These are phyloP conservation scores for Salvia sclarea DNA, from an alignment of 305 asterid species.

Conservation along the genomic window DNA sequence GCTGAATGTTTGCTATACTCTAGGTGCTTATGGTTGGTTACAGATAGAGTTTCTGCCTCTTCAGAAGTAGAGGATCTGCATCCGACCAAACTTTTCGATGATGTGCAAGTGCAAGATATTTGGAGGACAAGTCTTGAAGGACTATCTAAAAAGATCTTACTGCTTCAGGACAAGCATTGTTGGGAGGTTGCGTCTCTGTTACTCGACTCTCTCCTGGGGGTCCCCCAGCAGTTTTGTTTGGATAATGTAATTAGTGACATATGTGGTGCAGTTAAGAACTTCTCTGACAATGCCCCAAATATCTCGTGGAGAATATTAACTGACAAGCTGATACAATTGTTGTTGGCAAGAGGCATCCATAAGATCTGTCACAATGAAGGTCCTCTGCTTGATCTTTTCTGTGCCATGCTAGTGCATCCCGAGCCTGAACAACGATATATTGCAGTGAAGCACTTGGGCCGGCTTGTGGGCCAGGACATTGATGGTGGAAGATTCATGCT, in stretches of 20 bases:
- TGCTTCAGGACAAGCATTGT: conserved; percentile 67
- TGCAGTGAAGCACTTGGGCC: conserved; percentile 81
- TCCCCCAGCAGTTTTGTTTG: conserved; percentile 59
- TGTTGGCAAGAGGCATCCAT: conserved; percentile 63
- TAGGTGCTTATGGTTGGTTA: conserved; percentile 52
- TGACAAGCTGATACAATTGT: conserved; percentile 66
- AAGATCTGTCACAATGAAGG: conserved; percentile 52
- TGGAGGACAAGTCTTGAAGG: conserved; percentile 70
- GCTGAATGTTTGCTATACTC: conserved; percentile 84
- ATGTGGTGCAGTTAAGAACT: conserved; percentile 60
- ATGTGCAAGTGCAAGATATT: conserved; percentile 40
- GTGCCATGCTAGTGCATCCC: conserved; percentile 75
- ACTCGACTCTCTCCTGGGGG: conserved; percentile 67
- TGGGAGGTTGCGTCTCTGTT: conserved; percentile 89
- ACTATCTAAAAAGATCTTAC: conserved; percentile 59
- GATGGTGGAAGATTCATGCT: conserved; percentile 47
- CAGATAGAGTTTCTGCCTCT: conserved; percentile 43
- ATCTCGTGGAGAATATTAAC: conserved; percentile 76
- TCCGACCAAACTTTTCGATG: conserved; percentile 37
- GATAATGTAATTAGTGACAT: conserved; percentile 54
- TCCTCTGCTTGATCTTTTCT: conserved; percentile 68
- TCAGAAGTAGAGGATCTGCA: conserved; percentile 45
- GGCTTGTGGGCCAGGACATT: conserved; percentile 64
- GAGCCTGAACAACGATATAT: conserved; percentile 96
- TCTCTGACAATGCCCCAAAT: conserved; percentile 75